A percentile compares a stretch with the other conserved stretches of the same genome.
These are phyloP conservation scores for Naganishia kalamii DNA, from an alignment of 768 basidiomycete genomes.

Conservation along the genomic window DNA sequence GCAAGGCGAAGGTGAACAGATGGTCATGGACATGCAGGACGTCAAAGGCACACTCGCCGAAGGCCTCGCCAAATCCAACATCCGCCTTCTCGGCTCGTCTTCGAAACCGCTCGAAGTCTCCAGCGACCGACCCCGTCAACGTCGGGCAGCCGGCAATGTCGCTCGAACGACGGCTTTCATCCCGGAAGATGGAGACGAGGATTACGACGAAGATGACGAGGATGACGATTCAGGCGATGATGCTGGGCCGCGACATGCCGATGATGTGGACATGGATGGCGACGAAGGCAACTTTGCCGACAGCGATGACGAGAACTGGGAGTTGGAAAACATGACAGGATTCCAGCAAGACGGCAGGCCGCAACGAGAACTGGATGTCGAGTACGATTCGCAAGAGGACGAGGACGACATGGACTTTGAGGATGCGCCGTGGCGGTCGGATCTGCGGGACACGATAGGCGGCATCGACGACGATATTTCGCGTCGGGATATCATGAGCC, in stretches of 20 bases:
- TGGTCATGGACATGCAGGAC: conserved; percentile 96
- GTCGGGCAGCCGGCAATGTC: conserved; percentile 43
- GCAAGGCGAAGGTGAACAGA: conserved; percentile 90
- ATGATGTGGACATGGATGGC: conserved; percentile 29
- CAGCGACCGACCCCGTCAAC: conserved; percentile 43
- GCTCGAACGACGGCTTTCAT: conserved; percentile 30
- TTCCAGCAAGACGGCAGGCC: conserved; percentile 55
- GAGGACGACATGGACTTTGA: conserved; percentile 46
- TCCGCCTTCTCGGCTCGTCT: conserved; percentile 76
- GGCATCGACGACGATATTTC: conserved; percentile 1
- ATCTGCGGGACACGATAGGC: conserved; percentile 21
- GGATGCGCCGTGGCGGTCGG: conserved; percentile 27
- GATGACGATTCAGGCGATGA: conserved; percentile 32
- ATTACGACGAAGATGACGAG: conserved; percentile 42
- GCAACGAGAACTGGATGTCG: conserved; percentile 52
- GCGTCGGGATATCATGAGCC: conserved; percentile 72
- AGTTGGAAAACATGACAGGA: conserved; percentile 45
- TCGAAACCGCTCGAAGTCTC: conserved; percentile 56
- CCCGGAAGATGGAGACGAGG: conserved; percentile 32
- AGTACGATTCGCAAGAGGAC: conserved; percentile 47
- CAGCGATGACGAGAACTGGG: conserved; percentile 42
- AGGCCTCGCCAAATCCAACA: conserved; percentile 68
- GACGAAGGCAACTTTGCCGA: conserved; percentile 40
- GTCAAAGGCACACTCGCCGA: conserved; percentile 75
- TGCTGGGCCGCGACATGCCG: conserved; percentile 32